These are phyloP conservation scores for Umbelopsis sp. DNA, from an alignment of 192 early-diverging fungal genomes.

Conservation along the genomic window DNA sequence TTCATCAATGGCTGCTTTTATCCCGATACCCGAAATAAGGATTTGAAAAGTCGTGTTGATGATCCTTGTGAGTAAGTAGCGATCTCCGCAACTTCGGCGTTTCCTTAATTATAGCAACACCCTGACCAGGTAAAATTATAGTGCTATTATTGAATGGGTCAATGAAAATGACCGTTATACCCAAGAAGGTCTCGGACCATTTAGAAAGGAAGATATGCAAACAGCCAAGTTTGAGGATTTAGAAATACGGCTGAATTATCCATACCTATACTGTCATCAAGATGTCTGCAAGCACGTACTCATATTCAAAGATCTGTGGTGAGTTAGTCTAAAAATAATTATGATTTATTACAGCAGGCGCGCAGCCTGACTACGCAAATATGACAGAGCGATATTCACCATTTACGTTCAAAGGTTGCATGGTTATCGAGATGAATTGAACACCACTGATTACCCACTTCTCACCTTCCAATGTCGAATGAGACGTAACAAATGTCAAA, in stretches of 20 bases:
- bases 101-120: not conserved
- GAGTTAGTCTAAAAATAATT: conserved; percentile 26
- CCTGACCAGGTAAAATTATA: conserved; percentile 1
- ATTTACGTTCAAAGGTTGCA: conserved; percentile 22
- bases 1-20: conserved; percentile 81
- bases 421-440: conserved; percentile 51
- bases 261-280: conserved; percentile 79
- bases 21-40: conserved; percentile 63
- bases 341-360: not conserved
- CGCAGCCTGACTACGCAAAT: not conserved
- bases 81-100: not conserved
- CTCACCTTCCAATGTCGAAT: conserved; percentile 55
- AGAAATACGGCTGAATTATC: conserved; percentile 61
- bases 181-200: conserved; percentile 31
- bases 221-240: conserved; percentile 65
- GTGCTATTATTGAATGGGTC: conserved; percentile 74
- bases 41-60: conserved; percentile 20
- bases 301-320: conserved; percentile 68
- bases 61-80: conserved; percentile 22
- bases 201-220: conserved; percentile 51
- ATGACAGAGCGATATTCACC: not conserved
- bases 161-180: conserved; percentile 52
- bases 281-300: conserved; percentile 79
- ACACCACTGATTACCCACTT: conserved; percentile 55
- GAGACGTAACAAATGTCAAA: conserved; percentile 60